A percentile compares a stretch with the other conserved stretches of the same genome.
These are phyloP conservation scores for Sarcomyxa edulis DNA, from an alignment of 768 basidiomycete species.

Conservation along the genomic window DNA sequence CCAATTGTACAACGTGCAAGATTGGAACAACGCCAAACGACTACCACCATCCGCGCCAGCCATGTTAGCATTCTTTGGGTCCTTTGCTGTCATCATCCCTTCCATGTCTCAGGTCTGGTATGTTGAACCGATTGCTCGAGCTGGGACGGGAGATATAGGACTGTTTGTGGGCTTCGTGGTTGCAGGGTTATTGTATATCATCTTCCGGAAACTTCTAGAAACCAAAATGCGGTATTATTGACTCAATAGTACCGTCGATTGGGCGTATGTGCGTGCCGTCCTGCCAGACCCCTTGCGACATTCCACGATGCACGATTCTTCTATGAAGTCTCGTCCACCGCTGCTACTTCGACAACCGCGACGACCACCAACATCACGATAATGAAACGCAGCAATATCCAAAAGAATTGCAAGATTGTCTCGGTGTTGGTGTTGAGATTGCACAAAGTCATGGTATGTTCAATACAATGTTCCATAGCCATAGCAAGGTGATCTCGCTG, in stretches of 20 bases:
- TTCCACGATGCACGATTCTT: constrained; percentile 65
- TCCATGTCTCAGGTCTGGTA: constrained; percentile 78
- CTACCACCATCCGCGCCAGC: constrained; percentile 72
- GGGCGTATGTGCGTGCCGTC: constrained; percentile 47
- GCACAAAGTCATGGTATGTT: constrained; percentile 51
- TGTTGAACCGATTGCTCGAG: constrained; percentile 63
- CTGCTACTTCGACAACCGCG: constrained; percentile 11
- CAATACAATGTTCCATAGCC: too few relatives aligned
- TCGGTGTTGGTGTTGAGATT: constrained; percentile 59
- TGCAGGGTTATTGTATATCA: constrained; percentile 47
- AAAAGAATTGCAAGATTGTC: constrained; percentile 66
- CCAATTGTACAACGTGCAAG: constrained; percentile 41
- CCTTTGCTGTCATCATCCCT: constrained; percentile 57
- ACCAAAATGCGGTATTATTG: too few relatives aligned
- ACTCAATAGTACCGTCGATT: constrained; percentile 46
- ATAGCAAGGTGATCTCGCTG: too few relatives aligned
- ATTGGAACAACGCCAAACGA: constrained; percentile 51
- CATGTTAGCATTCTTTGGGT: constrained; percentile 42
- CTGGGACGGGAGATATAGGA: constrained; percentile 80
- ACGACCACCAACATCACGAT: constrained; percentile 28
- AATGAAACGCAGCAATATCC: constrained; percentile 56
- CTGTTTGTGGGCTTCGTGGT: constrained; percentile 67
- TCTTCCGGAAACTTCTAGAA: too few relatives aligned
- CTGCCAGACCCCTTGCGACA: constrained; percentile 49
- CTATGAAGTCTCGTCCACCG: constrained; percentile 41